phyloP scores from a whole-genome alignment of 179 eudicot species.

The Patellifolia procumbens region DNA sequence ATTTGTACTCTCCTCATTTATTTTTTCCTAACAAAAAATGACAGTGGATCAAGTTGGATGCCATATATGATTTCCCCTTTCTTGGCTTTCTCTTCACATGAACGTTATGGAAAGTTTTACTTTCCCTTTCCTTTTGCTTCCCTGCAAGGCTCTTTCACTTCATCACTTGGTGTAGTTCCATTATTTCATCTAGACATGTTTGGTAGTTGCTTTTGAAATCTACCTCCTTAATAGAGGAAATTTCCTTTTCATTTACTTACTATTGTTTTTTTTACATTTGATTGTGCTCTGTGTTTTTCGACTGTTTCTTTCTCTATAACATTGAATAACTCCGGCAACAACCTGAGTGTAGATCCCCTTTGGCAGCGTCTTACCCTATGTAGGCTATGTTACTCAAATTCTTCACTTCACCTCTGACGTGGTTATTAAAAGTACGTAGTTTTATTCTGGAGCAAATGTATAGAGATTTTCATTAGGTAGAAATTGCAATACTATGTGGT shows the following conservation, averaged over 20 bases:
- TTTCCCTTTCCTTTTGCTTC: constrained; percentile 6
- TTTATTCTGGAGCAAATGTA: no score
- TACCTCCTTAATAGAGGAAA: constrained; percentile 7
- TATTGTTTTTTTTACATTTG: not conserved
- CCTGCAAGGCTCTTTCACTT: constrained; percentile 13
- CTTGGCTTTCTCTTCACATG: constrained; percentile 22
- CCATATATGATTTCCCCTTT: constrained; percentile 1
- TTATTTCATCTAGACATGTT: constrained; percentile 24
- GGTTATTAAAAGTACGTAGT: no score
- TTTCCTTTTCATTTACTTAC: not conserved
- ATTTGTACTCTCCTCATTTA: not conserved
- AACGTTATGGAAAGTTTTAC: constrained; percentile 12
- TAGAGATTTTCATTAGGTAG: no score
- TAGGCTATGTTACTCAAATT: no score
- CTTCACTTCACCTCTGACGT: no score
- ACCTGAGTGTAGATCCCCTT: not conserved
- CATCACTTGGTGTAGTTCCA: constrained; percentile 7
- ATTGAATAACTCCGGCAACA: not conserved
- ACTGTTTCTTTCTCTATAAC: not conserved
- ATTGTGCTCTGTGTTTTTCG: not conserved
- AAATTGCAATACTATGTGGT: no score
- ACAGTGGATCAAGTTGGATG: constrained; percentile 16
- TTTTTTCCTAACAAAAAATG: not conserved
- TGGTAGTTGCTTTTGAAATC: constrained; percentile 13
- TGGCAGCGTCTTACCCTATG: not conserved